phyloP scores from a whole-genome alignment of 75 land plant genomes.

The Sequoia sempervirens region DNA sequence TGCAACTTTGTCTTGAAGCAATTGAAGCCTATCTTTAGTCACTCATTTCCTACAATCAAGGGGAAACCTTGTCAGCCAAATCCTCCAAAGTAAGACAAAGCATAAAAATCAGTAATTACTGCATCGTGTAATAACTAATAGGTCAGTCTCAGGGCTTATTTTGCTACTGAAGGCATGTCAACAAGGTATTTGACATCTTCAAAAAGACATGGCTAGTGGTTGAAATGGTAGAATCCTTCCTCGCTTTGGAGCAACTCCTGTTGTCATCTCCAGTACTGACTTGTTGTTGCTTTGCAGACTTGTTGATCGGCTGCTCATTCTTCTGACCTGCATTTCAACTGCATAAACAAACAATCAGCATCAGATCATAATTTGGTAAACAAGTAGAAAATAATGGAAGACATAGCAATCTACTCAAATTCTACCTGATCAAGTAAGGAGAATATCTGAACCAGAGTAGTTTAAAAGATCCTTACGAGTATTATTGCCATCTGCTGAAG shows the following conservation, averaged over 20 bases:
- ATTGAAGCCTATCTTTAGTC: slow-evolving; percentile 58
- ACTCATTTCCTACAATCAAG: slow-evolving; percentile 65
- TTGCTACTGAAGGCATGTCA: slow-evolving; percentile 64
- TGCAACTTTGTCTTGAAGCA: too few species aligned
- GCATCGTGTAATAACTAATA: not conserved
- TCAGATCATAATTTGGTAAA: too few species aligned
- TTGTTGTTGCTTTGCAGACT: not conserved
- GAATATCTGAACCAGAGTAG: too few species aligned
- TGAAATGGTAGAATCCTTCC: slow-evolving; percentile 87
- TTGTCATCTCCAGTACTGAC: slow-evolving; percentile 19
- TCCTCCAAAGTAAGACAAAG: not conserved
- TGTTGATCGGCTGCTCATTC: too few species aligned
- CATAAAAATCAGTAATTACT: not conserved
- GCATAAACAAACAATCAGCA: too few species aligned
- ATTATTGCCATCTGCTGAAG: too few species aligned
- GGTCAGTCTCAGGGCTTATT: not conserved
- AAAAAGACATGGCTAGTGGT: slow-evolving; percentile 79
- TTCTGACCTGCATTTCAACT: too few species aligned
- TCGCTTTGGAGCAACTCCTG: slow-evolving; percentile 50
- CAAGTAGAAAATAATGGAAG: too few species aligned
- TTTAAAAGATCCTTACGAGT: too few species aligned
- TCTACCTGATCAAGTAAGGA: too few species aligned
- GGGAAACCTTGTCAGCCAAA: not conserved
- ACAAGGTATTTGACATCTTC: slow-evolving; percentile 77
- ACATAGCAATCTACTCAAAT: too few species aligned